Conservation (phyloP, 257 asterid species). For the Przewalskia tangutica region DNA sequence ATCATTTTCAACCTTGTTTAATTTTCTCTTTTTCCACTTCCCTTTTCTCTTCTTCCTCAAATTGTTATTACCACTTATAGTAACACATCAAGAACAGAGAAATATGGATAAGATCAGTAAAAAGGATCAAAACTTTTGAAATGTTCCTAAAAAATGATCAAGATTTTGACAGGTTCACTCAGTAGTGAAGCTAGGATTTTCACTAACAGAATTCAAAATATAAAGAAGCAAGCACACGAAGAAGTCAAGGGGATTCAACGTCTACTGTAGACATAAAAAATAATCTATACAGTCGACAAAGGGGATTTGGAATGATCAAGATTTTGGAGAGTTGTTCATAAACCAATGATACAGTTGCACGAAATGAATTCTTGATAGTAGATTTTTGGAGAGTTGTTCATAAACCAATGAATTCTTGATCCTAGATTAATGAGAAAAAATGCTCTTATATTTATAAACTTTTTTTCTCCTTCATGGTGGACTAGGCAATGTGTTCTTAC, state of each 20-base stretch:
- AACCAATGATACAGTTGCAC: background rate
- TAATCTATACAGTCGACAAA: background rate
- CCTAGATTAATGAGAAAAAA: background rate
- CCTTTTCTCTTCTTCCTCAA: conserved; percentile 50
- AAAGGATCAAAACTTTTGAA: background rate
- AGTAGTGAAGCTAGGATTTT: background rate
- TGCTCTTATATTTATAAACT: background rate
- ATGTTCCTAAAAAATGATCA: background rate
- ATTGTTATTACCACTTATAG: background rate
- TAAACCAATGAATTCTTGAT: background rate
- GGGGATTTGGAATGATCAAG: background rate
- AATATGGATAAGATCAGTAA: no score
- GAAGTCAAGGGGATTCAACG: background rate
- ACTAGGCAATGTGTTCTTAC: background rate
- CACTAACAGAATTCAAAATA: background rate
- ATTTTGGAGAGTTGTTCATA: background rate
- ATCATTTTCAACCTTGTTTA: background rate
- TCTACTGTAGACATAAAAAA: background rate
- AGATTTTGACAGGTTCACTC: background rate
- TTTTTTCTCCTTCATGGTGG: background rate
- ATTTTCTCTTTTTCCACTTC: background rate
- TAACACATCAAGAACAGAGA: background rate
- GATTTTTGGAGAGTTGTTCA: background rate
- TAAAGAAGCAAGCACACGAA: background rate
- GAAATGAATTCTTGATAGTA: background rate